Conservation (phyloP, 306 rosid species). For the Alnus rubra region DNA sequence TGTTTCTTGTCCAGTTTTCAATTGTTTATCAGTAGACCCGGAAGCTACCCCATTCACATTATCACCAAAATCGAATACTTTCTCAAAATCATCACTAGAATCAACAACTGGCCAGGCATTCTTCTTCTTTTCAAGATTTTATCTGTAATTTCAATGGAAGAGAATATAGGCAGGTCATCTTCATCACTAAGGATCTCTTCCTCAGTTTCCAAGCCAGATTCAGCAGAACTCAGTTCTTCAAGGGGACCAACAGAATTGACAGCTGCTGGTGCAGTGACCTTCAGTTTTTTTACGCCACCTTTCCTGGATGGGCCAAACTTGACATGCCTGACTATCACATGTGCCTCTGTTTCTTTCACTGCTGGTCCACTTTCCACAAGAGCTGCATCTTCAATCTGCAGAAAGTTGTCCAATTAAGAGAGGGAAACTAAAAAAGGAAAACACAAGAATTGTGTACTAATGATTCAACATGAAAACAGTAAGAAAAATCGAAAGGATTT, state of each 20-base stretch:
- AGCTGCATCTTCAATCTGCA: constrained; percentile 76
- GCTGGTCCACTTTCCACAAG: constrained; percentile 76
- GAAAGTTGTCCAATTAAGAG: constrained; percentile 20
- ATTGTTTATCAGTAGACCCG: background rate
- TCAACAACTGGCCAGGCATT: constrained; percentile 24
- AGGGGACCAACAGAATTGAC: constrained; percentile 25
- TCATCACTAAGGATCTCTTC: constrained; percentile 29
- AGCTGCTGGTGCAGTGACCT: constrained; percentile 28
- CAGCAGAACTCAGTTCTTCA: constrained; percentile 36
- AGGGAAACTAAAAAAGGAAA: constrained; percentile 24
- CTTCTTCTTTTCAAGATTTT: constrained; percentile 12
- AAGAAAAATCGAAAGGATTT: constrained; percentile 22
- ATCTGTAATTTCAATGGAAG: background rate
- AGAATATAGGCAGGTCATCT: constrained; percentile 8
- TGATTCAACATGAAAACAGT: constrained; percentile 10
- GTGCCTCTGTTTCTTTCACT: constrained; percentile 51
- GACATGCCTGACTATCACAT: constrained; percentile 68
- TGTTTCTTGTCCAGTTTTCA: background rate
- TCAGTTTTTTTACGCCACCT: constrained; percentile 44
- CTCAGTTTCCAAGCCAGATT: constrained; percentile 35
- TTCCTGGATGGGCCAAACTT: constrained; percentile 72
- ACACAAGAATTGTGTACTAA: background rate
- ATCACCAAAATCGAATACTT: constrained; percentile 22
- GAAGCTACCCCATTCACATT: constrained; percentile 24
- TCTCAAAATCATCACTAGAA: constrained; percentile 13